Percentiles rank a stretch among this genome's conserved stretches.
Conservation (phyloP, 2,329 filamentous ascomycete genomes). For the Thelonectria olida region DNA sequence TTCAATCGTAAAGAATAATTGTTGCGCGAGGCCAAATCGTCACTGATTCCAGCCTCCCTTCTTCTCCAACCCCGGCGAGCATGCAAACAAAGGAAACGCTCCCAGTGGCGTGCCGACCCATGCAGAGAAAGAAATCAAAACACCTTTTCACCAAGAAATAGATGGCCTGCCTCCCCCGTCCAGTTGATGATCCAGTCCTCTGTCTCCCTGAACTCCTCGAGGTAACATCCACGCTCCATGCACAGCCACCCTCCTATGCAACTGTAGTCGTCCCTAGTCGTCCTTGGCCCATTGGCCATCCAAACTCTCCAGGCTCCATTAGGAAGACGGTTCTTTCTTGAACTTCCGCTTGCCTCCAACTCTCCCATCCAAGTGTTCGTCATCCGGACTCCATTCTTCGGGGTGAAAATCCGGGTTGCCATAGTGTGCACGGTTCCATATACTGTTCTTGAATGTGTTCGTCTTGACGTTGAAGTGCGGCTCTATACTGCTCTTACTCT, state of each 20-base stretch:
- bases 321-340: constrained; percentile 33
- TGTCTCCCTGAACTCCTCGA: constrained; percentile 15
- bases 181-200: constrained; percentile 26
- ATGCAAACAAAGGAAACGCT: constrained; percentile 30
- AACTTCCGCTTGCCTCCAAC: constrained; percentile 37
- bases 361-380: constrained; percentile 46
- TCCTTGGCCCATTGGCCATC: neutral
- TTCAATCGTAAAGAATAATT: constrained; percentile 21
- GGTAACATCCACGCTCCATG: too few species aligned
- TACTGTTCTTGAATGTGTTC: constrained; percentile 71
- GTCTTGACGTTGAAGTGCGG: constrained; percentile 60
- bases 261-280: neutral
- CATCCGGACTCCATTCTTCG: constrained; percentile 55
- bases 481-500: constrained; percentile 55
- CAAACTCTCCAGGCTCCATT: neutral
- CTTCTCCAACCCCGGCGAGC: constrained; percentile 11
- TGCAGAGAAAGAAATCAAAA: constrained; percentile 30
- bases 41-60: constrained; percentile 3
- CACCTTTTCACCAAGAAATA: constrained; percentile 32
- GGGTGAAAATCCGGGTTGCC: constrained; percentile 66
- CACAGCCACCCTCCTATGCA: constrained; percentile 17
- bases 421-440: constrained; percentile 74
- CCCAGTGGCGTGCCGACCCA: constrained; percentile 26
- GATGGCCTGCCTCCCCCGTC: constrained; percentile 31
- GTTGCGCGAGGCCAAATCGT: constrained; percentile 17